Conservation (phyloP, 805 yeast genomes). For the Saccharomycopsis sp. region DNA sequence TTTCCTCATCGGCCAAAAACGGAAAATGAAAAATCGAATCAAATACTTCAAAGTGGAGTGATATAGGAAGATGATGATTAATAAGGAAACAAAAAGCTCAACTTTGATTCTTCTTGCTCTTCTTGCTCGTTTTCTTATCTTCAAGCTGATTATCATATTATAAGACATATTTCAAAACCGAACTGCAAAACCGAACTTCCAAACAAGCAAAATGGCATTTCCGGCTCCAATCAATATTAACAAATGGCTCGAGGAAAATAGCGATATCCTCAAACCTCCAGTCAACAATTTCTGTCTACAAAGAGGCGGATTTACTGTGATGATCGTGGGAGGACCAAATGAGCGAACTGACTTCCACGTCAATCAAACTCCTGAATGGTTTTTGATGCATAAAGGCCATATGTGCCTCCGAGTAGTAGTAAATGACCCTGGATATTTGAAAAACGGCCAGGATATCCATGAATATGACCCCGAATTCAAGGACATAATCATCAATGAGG, state of each 20-base stretch:
- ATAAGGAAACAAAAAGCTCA: not conserved
- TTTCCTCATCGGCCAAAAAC: not conserved
- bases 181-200: slow-evolving; percentile 29
- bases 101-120: not conserved
- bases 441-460: not conserved
- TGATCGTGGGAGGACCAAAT: slow-evolving; percentile 96
- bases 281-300: slow-evolving; percentile 88
- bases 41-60: not conserved
- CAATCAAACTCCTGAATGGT: slow-evolving; percentile 93
- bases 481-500: slow-evolving; percentile 72
- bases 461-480: slow-evolving; percentile 54
- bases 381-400: slow-evolving; percentile 77
- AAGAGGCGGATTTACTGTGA: slow-evolving; percentile 86
- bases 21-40: not conserved
- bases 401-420: slow-evolving; percentile 84
- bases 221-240: slow-evolving; percentile 68
- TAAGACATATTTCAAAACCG: slow-evolving; percentile 1
- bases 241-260: slow-evolving; percentile 75
- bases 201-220: slow-evolving; percentile 24
- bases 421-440: slow-evolving; percentile 22
- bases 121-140: not conserved
- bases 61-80: not conserved
- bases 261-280: slow-evolving; percentile 77
- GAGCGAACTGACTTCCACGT: slow-evolving; percentile 90
- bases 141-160: too few species aligned